These are phyloP conservation scores for Hypomyces perniciosus DNA, from an alignment of 2,329 filamentous ascomycete genomes.

Conservation along the genomic window DNA sequence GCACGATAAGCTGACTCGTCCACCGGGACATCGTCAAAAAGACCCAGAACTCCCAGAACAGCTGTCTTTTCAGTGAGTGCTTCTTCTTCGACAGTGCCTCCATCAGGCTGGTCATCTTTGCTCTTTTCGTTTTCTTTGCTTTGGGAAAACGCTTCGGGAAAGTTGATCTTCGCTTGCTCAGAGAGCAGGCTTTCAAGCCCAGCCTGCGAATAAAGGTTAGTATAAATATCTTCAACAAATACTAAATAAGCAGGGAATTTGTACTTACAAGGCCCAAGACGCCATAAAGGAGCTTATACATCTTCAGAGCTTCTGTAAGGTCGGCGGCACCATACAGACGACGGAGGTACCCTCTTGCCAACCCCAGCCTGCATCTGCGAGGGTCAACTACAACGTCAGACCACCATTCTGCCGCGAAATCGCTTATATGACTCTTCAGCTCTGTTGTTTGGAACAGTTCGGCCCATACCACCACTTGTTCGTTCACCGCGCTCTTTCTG, in stretches of 20 bases:
- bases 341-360: slow-evolving; percentile 16
- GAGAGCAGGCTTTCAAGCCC: slow-evolving; percentile 13
- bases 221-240: neutral
- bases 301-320: slow-evolving; percentile 1
- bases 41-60: slow-evolving; percentile 15
- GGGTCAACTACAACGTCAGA: slow-evolving; percentile 14
- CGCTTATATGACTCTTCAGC: slow-evolving; percentile 8
- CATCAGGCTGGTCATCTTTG: neutral
- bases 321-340: slow-evolving; percentile 14
- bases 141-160: slow-evolving; percentile 7
- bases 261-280: slow-evolving; percentile 14
- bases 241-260: neutral
- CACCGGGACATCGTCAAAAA: slow-evolving; percentile 18
- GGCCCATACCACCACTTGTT: slow-evolving; percentile 16
- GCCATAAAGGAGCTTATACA: slow-evolving; percentile 13
- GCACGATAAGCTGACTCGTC: slow-evolving; percentile 16
- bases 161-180: slow-evolving; percentile 16
- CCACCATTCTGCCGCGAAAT: slow-evolving; percentile 17
- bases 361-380: slow-evolving; percentile 14
- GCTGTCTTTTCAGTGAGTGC: slow-evolving; percentile 6
- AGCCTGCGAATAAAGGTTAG: slow-evolving; percentile 9
- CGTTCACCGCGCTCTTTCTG: slow-evolving; percentile 2
- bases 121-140: neutral
- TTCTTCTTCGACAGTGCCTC: neutral
- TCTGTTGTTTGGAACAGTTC: slow-evolving; percentile 10